Evolutionary conservation across 257 asterid species (phyloP), one percentile per base, ranked within the genome.

Genomic region (Petunia secreta): DNA sequence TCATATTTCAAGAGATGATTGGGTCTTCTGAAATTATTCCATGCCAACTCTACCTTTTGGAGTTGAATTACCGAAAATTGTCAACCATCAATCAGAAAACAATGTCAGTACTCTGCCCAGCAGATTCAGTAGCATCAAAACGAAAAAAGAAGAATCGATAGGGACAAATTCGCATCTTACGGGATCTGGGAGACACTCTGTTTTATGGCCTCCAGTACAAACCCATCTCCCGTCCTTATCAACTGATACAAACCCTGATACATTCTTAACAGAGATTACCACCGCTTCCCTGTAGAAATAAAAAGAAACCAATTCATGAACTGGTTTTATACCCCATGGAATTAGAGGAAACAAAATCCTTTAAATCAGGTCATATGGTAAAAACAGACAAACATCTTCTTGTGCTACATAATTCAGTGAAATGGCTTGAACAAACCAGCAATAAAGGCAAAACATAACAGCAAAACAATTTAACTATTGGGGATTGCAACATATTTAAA

Each of bases 201-300:
- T 83, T 81, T 83, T 85, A 80, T 87, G 90, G 80, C 87, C 87
- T 64, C 84, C 88, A n/a, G 90, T 88, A 89, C 88, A 89, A 40
- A 90, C 80, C 98, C 97, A 93, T 63, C 86, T 83, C 37, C 97
- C 96, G 83, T 95, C 97, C 85, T 79, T 87, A 62, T 89, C 94
- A 63, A 82, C 83, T 25, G 97, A 90, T 54, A 95, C 85, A 80
- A 81, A 85, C 60, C 97, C 97, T 0, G 94, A 86, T 6, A 88
- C 78, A 85, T 90, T 92, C 87, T 86, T 83, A 75, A 95, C 98
- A 1, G 87, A 81, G 50, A 95, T 78, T 81, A 95, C 87, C 83
- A 88, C 86, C 41, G 92, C 97, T 83, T 91, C 98, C 75, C 98
- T 95, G 90, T 59, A 87, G 15, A 48, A 50, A 36, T 6, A 43